These are phyloP conservation scores for Colletotrichum godetiae DNA, from an alignment of 2,329 filamentous ascomycete genomes.

Conservation along the genomic window DNA sequence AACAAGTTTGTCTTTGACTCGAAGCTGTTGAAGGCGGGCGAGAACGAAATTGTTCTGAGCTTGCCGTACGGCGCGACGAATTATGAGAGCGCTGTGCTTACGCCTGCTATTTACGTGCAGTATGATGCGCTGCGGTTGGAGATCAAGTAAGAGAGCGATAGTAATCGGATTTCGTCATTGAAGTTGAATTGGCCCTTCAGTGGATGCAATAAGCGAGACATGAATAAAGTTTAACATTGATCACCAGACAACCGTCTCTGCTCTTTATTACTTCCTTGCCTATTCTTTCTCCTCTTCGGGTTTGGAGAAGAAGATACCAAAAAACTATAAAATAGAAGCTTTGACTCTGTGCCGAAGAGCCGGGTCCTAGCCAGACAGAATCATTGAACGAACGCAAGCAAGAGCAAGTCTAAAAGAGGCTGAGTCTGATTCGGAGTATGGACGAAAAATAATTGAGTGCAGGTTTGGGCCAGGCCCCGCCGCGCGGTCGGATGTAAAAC, in stretches of 20 bases:
- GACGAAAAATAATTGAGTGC: not conserved
- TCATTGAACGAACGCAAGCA: not conserved
- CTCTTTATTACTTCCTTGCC: not conserved
- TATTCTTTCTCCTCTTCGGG: not conserved
- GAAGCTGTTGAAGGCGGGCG: slow-evolving; percentile 55
- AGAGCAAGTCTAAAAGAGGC: not conserved
- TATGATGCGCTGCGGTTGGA: slow-evolving; percentile 71
- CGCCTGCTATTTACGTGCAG: slow-evolving; percentile 67
- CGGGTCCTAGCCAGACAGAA: not conserved
- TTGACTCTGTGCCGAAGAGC: slow-evolving; percentile 12
- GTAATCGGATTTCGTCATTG: not conserved
- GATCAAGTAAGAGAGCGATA: slow-evolving; percentile 47
- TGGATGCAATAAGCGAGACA: not conserved
- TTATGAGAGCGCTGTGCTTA: slow-evolving; percentile 65
- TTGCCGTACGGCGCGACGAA: slow-evolving; percentile 67
- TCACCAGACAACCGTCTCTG: not conserved
- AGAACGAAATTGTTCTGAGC: slow-evolving; percentile 65
- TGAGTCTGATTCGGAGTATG: slow-evolving; percentile 1
- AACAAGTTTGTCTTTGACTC: slow-evolving; percentile 67
- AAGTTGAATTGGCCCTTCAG: not conserved
- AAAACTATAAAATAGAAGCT: not conserved
- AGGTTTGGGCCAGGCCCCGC: not conserved
- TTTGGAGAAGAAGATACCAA: not conserved
- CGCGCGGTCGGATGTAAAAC: not conserved
- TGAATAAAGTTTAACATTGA: not conserved